Evolutionary conservation across 805 yeast genomes (phyloP), one percentile per base, ranked within the genome.

Genomic region (Trichomonascus vanleenenianus): DNA sequence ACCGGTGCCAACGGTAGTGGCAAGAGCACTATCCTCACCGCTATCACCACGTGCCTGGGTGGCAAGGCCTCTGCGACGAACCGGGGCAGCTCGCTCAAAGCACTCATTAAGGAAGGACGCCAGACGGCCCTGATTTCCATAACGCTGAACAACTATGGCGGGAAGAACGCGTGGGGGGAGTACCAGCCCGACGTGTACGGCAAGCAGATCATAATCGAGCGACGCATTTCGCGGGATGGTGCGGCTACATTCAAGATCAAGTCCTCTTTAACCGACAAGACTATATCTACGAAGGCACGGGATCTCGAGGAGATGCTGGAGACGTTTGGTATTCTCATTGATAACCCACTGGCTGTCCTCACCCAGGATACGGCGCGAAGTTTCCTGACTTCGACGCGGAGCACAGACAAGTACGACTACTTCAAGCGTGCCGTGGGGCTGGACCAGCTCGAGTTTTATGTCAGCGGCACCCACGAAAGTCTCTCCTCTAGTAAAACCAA

Each of bases 301-400:
- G 69, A 72, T 27, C 64, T 93, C 27, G 86, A 79, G 52, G 75
- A 74, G 3, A 81, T 93, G 2, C 64, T 88, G 40, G 79, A 76
- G 52, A 75, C 73, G 51, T 87, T 82, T 58, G 79, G 83, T 39
- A 81, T 91, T 37, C 81, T 85, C 4, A 82, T 93, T 20, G 89
- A 81, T 55, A 93, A 93, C 55, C 96, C 97, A 4, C 78, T 93
- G 76, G 85, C 95, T 1, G 85, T 93, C 57, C 70, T 93, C 42
- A 86, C 95, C 1, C 99, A 93, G 62, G 97, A 93, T 55, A 85
- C 82, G 49, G 97, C 99, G 1, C 77, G 95, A 53, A 83, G 89
- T 12, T 93, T 93, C 59, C 66, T 93, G 50, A 83, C 95, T 0
- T 77, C 81, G 30, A 78, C 93, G 3, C 73, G 85, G 3, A 83